Percentiles rank a stretch among this genome's conserved stretches.
These are phyloP conservation scores for Beauveria medogensis DNA, from an alignment of 2,329 filamentous ascomycete genomes.

Conservation along the genomic window DNA sequence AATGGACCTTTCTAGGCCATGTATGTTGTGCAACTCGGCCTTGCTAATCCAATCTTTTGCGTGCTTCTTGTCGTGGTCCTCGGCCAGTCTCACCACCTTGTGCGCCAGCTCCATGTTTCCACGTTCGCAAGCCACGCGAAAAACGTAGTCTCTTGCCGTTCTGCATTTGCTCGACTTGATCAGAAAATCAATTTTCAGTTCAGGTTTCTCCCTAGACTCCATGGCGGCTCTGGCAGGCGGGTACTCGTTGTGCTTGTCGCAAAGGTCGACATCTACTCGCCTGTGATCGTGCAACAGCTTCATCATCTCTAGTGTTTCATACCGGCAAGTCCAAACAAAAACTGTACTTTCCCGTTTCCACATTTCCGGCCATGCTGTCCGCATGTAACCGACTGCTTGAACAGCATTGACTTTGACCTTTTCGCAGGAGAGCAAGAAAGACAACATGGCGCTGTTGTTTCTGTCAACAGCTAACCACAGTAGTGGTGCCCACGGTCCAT, in stretches of 20 bases:
- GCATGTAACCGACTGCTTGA: no score
- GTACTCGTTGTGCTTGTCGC: not conserved
- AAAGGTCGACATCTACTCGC: not conserved
- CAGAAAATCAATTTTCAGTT: not conserved
- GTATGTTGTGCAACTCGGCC: no score
- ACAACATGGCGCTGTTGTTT: no score
- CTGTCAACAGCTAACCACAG: no score
- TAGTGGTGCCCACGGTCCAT: no score
- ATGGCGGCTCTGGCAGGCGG: not conserved
- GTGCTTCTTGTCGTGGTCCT: not conserved
- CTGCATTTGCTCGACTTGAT: not conserved
- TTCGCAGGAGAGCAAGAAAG: no score
- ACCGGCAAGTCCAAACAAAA: not conserved
- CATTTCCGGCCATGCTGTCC: no score
- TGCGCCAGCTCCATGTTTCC: not conserved
- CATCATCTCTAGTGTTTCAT: not conserved
- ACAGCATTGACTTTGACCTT: no score
- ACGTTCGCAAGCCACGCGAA: not conserved
- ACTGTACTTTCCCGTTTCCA: not conserved
- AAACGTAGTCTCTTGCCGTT: not conserved
- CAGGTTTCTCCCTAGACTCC: no score
- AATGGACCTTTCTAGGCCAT: not conserved
- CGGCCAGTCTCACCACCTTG: not conserved
- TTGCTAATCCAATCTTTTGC: not conserved
- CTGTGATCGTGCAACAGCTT: not conserved